A percentile compares a stretch with the other conserved stretches of the same genome.
These are phyloP conservation scores for Cladosporium sp. DNA, from an alignment of 2,329 filamentous ascomycete genomes.

Conservation along the genomic window DNA sequence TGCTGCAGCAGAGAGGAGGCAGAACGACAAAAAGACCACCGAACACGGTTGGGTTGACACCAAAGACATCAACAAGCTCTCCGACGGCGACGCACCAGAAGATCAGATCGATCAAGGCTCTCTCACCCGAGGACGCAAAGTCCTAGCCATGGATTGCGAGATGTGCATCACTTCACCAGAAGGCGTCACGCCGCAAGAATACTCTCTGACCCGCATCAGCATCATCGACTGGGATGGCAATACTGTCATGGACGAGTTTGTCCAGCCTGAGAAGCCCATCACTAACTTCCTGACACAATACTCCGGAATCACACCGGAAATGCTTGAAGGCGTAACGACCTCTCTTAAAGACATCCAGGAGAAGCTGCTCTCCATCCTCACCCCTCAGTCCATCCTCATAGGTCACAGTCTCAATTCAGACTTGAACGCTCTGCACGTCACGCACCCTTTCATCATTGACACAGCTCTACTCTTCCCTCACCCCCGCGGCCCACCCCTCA, in stretches of 20 bases:
- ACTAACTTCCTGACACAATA: constrained; percentile 80
- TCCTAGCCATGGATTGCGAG: constrained; percentile 88
- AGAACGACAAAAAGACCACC: constrained; percentile 44
- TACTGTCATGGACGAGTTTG: constrained; percentile 80
- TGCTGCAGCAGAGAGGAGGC: constrained; percentile 49
- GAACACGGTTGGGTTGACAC: constrained; percentile 80
- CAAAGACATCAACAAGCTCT: constrained; percentile 55
- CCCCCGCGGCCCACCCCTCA: constrained; percentile 81
- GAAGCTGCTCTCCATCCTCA: constrained; percentile 68
- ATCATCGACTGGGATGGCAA: constrained; percentile 81
- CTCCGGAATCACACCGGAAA: constrained; percentile 86
- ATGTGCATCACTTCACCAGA: constrained; percentile 79
- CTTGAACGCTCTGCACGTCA: constrained; percentile 76
- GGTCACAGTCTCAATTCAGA: constrained; percentile 82
- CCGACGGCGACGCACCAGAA: constrained; percentile 66
- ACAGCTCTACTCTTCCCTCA: constrained; percentile 89
- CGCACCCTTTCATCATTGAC: constrained; percentile 91
- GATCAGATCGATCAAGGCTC: constrained; percentile 73
- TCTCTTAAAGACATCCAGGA: constrained; percentile 78
- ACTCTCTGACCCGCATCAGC: constrained; percentile 84
- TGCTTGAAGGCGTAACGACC: constrained; percentile 79
- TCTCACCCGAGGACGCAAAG: constrained; percentile 72
- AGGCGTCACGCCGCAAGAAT: constrained; percentile 55
- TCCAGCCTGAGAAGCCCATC: constrained; percentile 85
- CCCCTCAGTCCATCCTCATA: constrained; percentile 67